phyloP scores from a whole-genome alignment of 495 filamentous ascomycete genomes.

The Schizothecium vesticola region DNA sequence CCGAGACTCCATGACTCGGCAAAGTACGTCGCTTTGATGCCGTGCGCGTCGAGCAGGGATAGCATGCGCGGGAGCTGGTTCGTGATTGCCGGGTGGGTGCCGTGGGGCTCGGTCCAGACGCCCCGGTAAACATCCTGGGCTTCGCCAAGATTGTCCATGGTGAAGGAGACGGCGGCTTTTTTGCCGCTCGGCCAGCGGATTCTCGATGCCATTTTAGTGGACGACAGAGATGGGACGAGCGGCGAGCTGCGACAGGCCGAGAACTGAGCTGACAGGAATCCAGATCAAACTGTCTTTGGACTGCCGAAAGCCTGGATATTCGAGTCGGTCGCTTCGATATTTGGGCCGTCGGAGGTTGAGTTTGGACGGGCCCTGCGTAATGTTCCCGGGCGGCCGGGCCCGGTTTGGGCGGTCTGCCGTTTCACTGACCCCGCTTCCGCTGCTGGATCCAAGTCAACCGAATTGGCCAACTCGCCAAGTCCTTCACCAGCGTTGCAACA shows the following conservation, averaged over 20 bases:
- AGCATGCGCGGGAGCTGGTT: constrained; percentile 31
- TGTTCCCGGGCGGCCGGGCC: background rate
- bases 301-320: background rate
- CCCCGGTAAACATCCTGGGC: constrained; percentile 29
- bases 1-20: constrained; percentile 31
- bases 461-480: background rate
- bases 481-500: background rate
- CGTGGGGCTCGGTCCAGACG: constrained; percentile 25
- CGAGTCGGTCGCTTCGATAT: background rate
- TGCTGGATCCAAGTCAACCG: background rate
- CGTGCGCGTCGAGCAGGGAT: constrained; percentile 19
- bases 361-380: background rate
- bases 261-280: no score
- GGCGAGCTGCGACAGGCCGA: background rate
- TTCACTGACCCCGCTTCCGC: background rate
- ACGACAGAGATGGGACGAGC: background rate
- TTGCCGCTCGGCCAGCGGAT: constrained; percentile 24
- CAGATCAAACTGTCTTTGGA: background rate
- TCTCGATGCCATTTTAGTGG: background rate
- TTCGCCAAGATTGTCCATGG: constrained; percentile 38
- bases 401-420: background rate
- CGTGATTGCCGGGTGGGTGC: constrained; percentile 26
- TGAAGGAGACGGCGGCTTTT: constrained; percentile 31
- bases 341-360: background rate
- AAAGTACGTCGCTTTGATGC: constrained; percentile 30